Evolutionary conservation across 495 filamentous ascomycete species (phyloP), one percentile per base, ranked within the genome.

Genomic region (Penicillium longicatenatum): DNA sequence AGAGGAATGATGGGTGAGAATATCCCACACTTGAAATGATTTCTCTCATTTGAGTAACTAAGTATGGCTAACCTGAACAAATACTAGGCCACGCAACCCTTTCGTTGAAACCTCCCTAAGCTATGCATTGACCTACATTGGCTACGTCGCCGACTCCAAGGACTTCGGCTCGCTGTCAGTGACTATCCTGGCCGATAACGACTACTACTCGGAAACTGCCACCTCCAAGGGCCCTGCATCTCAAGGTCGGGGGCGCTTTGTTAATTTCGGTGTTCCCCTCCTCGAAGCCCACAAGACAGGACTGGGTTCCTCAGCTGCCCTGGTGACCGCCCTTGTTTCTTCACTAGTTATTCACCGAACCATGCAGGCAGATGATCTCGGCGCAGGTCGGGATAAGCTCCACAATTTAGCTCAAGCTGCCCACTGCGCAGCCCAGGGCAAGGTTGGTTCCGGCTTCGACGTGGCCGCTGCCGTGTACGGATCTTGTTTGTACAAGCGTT

Each of bases 381-480:
- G 78, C 57, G 70, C 84, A 30, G 58, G 72, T 30, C 72, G 72
- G 45, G 79, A 75, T 50, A 79, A 79, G 50, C 80, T 98, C 33
- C 95, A 98, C 75, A 97, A 97, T 70, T 83, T 98, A 31, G 86
- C 93, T 7, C 94, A 98, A 75, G 88, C 89, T 6, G 88, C 92
- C 1, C 94, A 98, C 75, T 97, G 93, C 69, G 91, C 93, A 3
- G 94, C 94, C 0, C 94, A 98, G 73, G 94, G 94, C 21, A 98
- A 98, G 71, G 86, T 98, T 6, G 94, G 94, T 47, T 93, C 89
- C 3, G 94, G 94, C 26, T 98, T 98, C 65, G 94, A 98, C 70
- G 89, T 98, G n/a, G 95, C 93, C 1, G 84, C 89, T 35, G 94
- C 94, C 11, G 89, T 94, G 35, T 96, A 92, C 66, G 94, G 94